phyloP scores from a whole-genome alignment of 192 early-diverging fungal species.

The Umbelopsis ramanniana region DNA sequence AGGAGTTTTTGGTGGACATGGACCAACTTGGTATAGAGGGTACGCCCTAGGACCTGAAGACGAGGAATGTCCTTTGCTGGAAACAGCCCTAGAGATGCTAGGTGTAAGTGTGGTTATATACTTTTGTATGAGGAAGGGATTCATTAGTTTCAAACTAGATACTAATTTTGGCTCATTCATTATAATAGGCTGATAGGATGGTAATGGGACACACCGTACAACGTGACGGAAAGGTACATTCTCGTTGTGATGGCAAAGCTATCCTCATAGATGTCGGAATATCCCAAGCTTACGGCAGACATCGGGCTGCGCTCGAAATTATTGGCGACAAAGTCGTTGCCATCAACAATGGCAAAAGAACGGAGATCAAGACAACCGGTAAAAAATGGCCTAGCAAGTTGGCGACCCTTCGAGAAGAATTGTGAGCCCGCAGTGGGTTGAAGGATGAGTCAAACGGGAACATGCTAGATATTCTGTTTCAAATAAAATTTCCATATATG shows the following conservation, averaged over 20 bases:
- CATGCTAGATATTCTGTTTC: not conserved
- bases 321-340: constrained; percentile 58
- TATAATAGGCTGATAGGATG: constrained; percentile 62
- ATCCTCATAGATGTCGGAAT: constrained; percentile 79
- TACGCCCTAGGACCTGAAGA: constrained; percentile 58
- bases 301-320: constrained; percentile 75
- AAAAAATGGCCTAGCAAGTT: constrained; percentile 12
- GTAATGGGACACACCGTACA: constrained; percentile 76
- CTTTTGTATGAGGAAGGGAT: not conserved
- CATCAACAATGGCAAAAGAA: constrained; percentile 42
- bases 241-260: constrained; percentile 63
- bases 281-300: constrained; percentile 65
- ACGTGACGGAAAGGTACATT: constrained; percentile 55
- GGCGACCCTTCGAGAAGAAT: constrained; percentile 21
- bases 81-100: constrained; percentile 49
- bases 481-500: constrained; percentile 15
- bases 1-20: constrained; percentile 39
- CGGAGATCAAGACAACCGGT: constrained; percentile 17
- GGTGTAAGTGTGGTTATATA: constrained; percentile 30
- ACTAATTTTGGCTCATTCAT: not conserved
- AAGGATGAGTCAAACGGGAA: constrained; percentile 20
- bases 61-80: constrained; percentile 48
- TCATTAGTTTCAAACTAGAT: not conserved
- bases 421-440: not conserved
- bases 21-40: constrained; percentile 60